Evolutionary conservation across 352 stramenopile species (phyloP).

Genomic region (Phytophthora cryptogea): DNA sequence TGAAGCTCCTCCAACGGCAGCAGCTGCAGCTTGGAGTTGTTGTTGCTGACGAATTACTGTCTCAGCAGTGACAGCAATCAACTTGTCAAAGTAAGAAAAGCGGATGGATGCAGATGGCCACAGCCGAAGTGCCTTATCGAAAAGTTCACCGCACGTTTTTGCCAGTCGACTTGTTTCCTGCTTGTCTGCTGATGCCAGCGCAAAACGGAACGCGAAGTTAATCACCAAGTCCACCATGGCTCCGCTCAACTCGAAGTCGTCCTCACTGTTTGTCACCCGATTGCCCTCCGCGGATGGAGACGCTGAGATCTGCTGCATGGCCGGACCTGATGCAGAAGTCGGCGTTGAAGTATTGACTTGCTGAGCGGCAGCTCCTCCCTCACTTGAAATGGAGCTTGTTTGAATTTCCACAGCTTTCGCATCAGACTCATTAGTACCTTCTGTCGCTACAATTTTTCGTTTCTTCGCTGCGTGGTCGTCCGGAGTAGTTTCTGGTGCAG

Average conservation of each 20-base stretch:
- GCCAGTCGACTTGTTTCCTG: conserved; percentile 86
- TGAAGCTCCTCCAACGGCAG: conserved; percentile 20
- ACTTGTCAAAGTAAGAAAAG: conserved; percentile 91
- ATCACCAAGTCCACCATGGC: conserved; percentile 92
- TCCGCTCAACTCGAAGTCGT: conserved; percentile 87
- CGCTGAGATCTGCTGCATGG: conserved; percentile 16
- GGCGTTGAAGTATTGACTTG: conserved; percentile 19
- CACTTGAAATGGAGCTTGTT: conserved; percentile 10
- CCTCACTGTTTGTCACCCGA: conserved; percentile 53
- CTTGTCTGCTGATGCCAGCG: conserved; percentile 88
- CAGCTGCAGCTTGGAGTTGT: conserved; percentile 39
- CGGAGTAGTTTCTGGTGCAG: conserved; percentile 11
- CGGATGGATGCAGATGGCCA: conserved; percentile 88
- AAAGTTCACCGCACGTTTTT: conserved; percentile 88
- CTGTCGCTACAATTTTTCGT: conserved; percentile 43
- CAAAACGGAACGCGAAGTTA: conserved; percentile 92
- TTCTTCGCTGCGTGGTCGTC: conserved; percentile 48
- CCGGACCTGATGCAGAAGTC: not conserved
- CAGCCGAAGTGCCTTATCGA: conserved; percentile 84
- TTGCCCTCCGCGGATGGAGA: conserved; percentile 29
- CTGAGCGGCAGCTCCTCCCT: conserved; percentile 3
- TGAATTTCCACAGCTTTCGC: conserved; percentile 26
- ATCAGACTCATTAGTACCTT: conserved; percentile 14
- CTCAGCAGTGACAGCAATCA: conserved; percentile 89
- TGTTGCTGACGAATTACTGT: conserved; percentile 82